Percentiles rank a stretch among this genome's conserved stretches.
phyloP scores from a whole-genome alignment of 192 early-diverging fungal genomes.

The Chytriomyces hyalinus region DNA sequence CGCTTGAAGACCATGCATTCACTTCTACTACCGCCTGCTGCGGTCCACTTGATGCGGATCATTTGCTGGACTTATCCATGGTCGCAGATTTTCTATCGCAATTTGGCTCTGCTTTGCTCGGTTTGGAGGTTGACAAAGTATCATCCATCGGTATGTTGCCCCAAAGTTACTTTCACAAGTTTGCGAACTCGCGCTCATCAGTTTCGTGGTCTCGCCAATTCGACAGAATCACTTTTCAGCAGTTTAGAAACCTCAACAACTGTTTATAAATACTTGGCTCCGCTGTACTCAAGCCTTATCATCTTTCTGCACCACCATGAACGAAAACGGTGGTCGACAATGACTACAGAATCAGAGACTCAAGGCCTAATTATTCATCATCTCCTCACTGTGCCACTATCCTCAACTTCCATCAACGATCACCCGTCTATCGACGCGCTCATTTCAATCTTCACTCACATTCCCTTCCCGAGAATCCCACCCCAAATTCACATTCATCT shows the following conservation, averaged over 20 bases:
- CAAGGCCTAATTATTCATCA: slow-evolving; percentile 23
- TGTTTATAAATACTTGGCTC: background rate
- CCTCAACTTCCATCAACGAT: background rate
- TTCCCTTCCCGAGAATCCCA: slow-evolving; percentile 5
- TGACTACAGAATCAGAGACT: slow-evolving; percentile 6
- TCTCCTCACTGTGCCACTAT: slow-evolving; percentile 6
- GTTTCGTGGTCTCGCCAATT: background rate
- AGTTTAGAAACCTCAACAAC: background rate
- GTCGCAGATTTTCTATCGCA: background rate
- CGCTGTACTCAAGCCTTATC: background rate
- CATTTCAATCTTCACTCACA: slow-evolving; percentile 6
- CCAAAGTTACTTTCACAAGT: background rate
- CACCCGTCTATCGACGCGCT: background rate
- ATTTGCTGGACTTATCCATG: background rate
- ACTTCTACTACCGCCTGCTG: background rate
- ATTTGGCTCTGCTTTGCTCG: background rate
- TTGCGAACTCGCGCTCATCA: background rate
- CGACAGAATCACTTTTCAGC: background rate
- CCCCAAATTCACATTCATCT: background rate
- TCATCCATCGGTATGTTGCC: too few relatives aligned
- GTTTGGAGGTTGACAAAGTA: background rate
- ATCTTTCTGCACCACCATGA: background rate
- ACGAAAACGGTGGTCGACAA: slow-evolving; percentile 5
- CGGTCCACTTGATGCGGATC: background rate
- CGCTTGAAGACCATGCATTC: background rate